Base-by-base conservation (phyloP, 495 filamentous ascomycete species). In the Penicillium maclennaniae region DNA sequence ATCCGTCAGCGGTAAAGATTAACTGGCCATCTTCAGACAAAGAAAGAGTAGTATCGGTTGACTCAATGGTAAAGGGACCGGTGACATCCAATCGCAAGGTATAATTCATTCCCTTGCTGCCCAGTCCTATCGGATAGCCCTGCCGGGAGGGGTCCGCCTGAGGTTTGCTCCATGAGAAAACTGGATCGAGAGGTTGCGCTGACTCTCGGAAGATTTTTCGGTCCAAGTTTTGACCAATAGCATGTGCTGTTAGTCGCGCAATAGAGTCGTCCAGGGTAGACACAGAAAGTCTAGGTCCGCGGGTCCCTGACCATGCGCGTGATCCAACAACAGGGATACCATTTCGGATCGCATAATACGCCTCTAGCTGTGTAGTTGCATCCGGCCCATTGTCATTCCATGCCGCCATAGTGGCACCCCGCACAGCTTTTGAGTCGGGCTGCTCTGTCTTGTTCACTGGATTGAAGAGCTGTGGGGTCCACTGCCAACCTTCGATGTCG, bases 341-440 rank as follows among this genome's bases (percentile, higher is more conserved):
- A 21, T 74, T 65, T 6, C 78, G 71, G 48, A 81, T 71, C 2
- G 77, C 71, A 53, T 83, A 83, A 55, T 74, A 83, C 0, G 72
- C 66, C 37, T 83, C 79, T 0, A 82, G 58, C 45, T 83, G 79
- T 0, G 79, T 83, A 4, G 75, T 79, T 1, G 79, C 76, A 54
- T 81, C 78, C 0, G 79, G 76, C 0, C 79, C 79, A 39, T 78
- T 80, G 45, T 83, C 79, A 45, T 78, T 83, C 79, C 79, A 83
- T 2, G 77, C 76, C 0, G 79, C 79, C 38, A 81, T 57, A 5
- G 80, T 77, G 6, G 77, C 77, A 9, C 79, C 79, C 23, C 66
- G 73, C 8, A 78, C 75, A 1, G 62, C 59, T 9, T 62, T 63
- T 7, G 59, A 62, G 14, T 54, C 51, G 0, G 59, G 54, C 47